These are phyloP conservation scores for Dichotomocladium elegans DNA, from an alignment of 371 early-diverging fungal species.

Conservation along the genomic window DNA sequence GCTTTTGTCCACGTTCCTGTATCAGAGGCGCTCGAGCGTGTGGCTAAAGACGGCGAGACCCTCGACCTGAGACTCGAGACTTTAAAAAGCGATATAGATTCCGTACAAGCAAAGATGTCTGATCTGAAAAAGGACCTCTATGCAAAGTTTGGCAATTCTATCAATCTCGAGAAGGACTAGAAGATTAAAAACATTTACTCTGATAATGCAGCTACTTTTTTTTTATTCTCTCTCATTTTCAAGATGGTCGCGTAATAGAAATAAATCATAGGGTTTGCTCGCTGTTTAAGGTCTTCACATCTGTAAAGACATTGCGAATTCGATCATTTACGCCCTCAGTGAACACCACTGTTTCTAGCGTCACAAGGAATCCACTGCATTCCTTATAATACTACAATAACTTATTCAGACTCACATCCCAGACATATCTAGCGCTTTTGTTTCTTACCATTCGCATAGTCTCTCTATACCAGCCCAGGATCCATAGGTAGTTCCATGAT, in stretches of 20 bases:
- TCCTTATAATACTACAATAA: conserved; percentile 56
- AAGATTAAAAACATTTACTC: neutral
- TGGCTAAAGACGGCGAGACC: conserved; percentile 59
- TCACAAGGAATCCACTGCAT: conserved; percentile 55
- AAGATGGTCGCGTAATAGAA: neutral
- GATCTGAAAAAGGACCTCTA: conserved; percentile 84
- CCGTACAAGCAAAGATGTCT: conserved; percentile 71
- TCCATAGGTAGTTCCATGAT: conserved; percentile 66
- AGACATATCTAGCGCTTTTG: neutral
- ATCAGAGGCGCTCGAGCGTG: conserved; percentile 69
- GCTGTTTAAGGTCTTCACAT: conserved; percentile 4
- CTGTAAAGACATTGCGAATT: conserved; percentile 48
- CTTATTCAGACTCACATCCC: neutral
- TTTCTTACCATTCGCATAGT: conserved; percentile 59
- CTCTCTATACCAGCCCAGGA: conserved; percentile 80
- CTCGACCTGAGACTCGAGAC: conserved; percentile 59
- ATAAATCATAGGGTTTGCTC: neutral
- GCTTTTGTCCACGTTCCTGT: conserved; percentile 78
- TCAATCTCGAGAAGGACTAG: conserved; percentile 88
- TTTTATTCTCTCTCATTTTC: neutral
- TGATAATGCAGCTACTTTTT: neutral
- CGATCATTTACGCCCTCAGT: conserved; percentile 54
- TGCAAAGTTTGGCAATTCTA: conserved; percentile 89
- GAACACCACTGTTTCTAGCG: conserved; percentile 71
- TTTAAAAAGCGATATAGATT: conserved; percentile 64